These are phyloP conservation scores for Angomonas ambiguus DNA, from an alignment of 208 protist genomes.

Conservation along the genomic window DNA sequence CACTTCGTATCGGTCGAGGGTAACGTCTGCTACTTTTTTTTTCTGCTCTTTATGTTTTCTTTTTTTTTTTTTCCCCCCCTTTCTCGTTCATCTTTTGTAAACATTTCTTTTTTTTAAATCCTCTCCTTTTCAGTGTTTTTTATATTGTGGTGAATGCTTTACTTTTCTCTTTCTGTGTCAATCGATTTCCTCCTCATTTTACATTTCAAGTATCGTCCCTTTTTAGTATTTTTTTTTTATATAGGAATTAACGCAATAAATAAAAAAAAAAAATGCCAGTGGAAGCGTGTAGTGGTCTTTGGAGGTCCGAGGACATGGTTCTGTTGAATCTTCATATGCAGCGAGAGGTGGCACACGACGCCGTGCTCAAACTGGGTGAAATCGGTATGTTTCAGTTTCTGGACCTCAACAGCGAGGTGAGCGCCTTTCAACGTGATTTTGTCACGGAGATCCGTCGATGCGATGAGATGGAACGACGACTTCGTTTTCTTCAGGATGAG, in stretches of 20 bases:
- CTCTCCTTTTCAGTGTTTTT: conserved; percentile 5
- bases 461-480: conserved; percentile 96
- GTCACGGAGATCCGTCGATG: conserved; percentile 95
- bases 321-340: conserved; percentile 96
- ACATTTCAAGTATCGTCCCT: neutral
- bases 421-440: conserved; percentile 95
- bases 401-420: conserved; percentile 94
- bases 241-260: conserved; percentile 2
- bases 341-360: conserved; percentile 95
- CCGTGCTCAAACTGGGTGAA: conserved; percentile 94
- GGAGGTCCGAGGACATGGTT: conserved; percentile 97
- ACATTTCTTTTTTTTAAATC: conserved; percentile 7
- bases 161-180: conserved; percentile 5
- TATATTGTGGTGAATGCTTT: neutral
- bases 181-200: neutral
- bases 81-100: conserved; percentile 9
- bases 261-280: conserved; percentile 38
- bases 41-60: conserved; percentile 13
- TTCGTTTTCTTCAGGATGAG: conserved; percentile 93
- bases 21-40: conserved; percentile 15
- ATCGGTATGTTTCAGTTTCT: conserved; percentile 95
- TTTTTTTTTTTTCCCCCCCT: conserved; percentile 1
- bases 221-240: conserved; percentile 7
- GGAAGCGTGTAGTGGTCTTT: conserved; percentile 88
- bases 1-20: neutral